Evolutionary conservation across 176 grass and related monocot species (phyloP), one percentile per base, ranked within the genome.

Genomic region (Triticum turgidum): DNA sequence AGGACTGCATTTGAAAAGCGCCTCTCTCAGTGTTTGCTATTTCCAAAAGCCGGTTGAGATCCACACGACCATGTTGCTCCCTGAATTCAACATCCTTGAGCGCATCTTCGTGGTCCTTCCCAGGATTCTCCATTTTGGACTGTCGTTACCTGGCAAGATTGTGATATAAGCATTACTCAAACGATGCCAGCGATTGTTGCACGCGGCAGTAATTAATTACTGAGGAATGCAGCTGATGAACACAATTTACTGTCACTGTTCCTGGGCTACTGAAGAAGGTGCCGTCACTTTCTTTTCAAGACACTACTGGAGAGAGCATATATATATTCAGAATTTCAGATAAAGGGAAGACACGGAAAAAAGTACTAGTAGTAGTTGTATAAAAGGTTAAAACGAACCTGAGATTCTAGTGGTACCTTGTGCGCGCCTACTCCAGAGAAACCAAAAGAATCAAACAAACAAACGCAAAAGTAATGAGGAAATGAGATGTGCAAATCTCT

Each of bases 21-120:
- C 93, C 91, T 83, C 87, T 95, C 51, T 95, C 93, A 20, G 91
- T 90, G 54, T 86, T 71, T 29, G 91, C 87, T 62, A 95, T 86
- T 87, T 93, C 89, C 3, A 69, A 27, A 82, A 98, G 91, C 45
- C 72, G 70, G 7, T 69, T 11, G 42, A 89, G 85, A 92, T 98
- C 95, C 33, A 84, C 80, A 37, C 24, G 65, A 71, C 35, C 78
- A 61, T 79, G 82, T 73, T 86, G 79, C 68, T 85, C 76, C 32
- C 80, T 61, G 73, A 88, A 88, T 3, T 24, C 75, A 37, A 93
- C 86, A 78, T 93, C 93, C 83, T 95, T 87, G 80, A 90, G 88
- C 61, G 75, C 79, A 76, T 92, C 56, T 59, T 74, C 95, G 67
- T 79, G 76, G 61, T 77, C 78, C 41, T 85, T 87, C 38, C 79